A percentile compares a stretch with the other conserved stretches of the same genome.
These are phyloP conservation scores for Epichloe festucae DNA, from an alignment of 2,329 filamentous ascomycete genomes.

Conservation along the genomic window DNA sequence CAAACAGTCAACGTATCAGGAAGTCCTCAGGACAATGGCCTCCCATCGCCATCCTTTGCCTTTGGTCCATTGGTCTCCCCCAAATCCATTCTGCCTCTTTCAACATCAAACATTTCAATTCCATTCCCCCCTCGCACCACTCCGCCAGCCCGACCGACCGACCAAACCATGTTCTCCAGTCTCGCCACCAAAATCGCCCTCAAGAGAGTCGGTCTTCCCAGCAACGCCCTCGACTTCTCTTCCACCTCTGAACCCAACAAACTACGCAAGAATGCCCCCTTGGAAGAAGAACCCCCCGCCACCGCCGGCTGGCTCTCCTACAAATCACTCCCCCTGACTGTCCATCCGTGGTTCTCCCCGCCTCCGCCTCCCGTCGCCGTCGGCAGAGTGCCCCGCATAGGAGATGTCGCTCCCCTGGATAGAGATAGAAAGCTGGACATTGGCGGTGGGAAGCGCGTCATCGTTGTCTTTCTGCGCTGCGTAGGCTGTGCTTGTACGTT, in stretches of 20 bases:
- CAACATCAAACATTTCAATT: background rate
- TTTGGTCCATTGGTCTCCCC: no score
- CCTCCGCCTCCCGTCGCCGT: conserved; percentile 36
- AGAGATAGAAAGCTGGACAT: conserved; percentile 30
- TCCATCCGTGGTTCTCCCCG: conserved; percentile 40
- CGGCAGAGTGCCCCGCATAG: conserved; percentile 30
- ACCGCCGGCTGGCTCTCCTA: conserved; percentile 36
- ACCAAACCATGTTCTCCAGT: conserved; percentile 36
- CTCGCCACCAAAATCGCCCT: conserved; percentile 46
- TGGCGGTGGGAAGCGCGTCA: conserved; percentile 28
- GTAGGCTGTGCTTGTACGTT: conserved; percentile 42
- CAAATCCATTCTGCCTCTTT: background rate
- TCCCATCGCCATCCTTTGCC: background rate
- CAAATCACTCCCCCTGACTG: conserved; percentile 36
- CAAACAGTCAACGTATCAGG: background rate
- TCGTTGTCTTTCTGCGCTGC: conserved; percentile 41
- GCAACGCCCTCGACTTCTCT: conserved; percentile 31
- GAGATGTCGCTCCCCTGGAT: conserved; percentile 33
- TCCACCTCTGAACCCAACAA: conserved; percentile 18
- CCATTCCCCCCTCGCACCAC: background rate
- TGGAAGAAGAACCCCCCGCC: conserved; percentile 17
- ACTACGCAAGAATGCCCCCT: conserved; percentile 18
- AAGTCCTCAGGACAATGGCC: background rate
- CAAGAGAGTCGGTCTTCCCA: conserved; percentile 41
- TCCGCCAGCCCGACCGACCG: background rate